Evolutionary conservation across 1,139 yeast genomes (phyloP), one percentile per base, ranked within the genome.

Genomic region (Lizanozyma gosingica): DNA sequence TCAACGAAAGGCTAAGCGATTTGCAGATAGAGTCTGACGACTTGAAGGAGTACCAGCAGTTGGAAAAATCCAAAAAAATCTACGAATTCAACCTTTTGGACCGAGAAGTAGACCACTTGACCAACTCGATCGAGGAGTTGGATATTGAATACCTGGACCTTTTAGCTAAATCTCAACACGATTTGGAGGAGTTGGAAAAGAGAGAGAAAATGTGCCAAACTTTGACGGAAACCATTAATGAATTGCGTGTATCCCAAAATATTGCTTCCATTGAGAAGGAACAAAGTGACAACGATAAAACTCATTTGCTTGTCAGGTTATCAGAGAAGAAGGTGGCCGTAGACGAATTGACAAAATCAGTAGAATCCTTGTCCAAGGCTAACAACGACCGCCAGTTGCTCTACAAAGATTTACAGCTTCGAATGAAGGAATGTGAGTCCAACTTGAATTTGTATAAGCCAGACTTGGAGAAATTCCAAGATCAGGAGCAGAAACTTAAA

Each of bases 1-100:
- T 92, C 38, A 80, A 82, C 44, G 81, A 75, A 36, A 71, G 95
- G 49, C 67, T 92, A 37, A 65, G 74, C 2, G 97, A 87, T 56
- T 73, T 92, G 48, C 87, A 84, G 54, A 73, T 81, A 41, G 98
- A 92, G 57, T 83, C 84, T 43, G 73, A 76, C 39, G 95, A 87
- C 51, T 67, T 90, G 48, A 78, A 77, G 48, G 73, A 76, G 41
- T 87, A 69, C 54, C 95, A 85, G 53, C 64, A 63, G 33, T 65
- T 81, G 39, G 94, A 85, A 50, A 78, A 76, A 45, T 73, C 73
- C 43, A 78, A 84, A 49, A 83, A 87, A 53, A 73, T 83, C 29
- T 68, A 77, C 32, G 95, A 88, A 49, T 90, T 78, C 57, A 80
- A 84, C 36, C 64, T 88, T 15, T 79, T 80, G 50, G 94, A 85